These are phyloP conservation scores for Silene noctiflora DNA, from an alignment of 179 eudicot genomes.

Conservation along the genomic window DNA sequence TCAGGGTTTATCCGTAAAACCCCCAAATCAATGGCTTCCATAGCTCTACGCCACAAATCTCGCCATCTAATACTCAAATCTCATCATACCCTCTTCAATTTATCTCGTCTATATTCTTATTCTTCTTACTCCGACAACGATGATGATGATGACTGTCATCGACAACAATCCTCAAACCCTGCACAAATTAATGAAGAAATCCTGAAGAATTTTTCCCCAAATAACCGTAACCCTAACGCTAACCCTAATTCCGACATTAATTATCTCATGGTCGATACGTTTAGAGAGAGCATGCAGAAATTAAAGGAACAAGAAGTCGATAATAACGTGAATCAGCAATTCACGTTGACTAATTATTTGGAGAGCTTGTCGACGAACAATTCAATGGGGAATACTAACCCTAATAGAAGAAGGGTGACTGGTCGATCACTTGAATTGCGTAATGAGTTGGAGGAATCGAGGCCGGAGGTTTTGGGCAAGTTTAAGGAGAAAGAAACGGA, in stretches of 20 bases:
- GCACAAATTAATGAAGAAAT: slow-evolving; percentile 34
- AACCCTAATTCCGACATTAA: background rate
- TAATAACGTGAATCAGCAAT: background rate
- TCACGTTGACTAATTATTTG: slow-evolving; percentile 22
- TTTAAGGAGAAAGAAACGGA: too few species aligned
- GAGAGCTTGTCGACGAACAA: too few species aligned
- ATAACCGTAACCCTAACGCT: background rate
- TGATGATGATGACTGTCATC: slow-evolving; percentile 11
- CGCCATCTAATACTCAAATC: slow-evolving; percentile 10
- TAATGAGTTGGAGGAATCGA: too few species aligned
- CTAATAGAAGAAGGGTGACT: too few species aligned
- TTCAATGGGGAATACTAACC: too few species aligned
- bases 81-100: slow-evolving; percentile 13
- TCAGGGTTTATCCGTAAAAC: too few species aligned
- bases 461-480: too few species aligned
- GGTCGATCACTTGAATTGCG: too few species aligned
- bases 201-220: slow-evolving; percentile 27
- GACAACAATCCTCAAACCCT: slow-evolving; percentile 6
- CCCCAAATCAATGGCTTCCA: slow-evolving; percentile 30
- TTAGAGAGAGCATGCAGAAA: slow-evolving; percentile 36
- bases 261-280: background rate
- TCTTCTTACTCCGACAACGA: slow-evolving; percentile 12
- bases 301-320: background rate
- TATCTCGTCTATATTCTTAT: slow-evolving; percentile 30
- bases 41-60: slow-evolving; percentile 31